Evolutionary conservation across 352 stramenopile genomes (phyloP), one percentile per base, ranked within the genome.

Genomic region (Saprolegnia diclina): DNA sequence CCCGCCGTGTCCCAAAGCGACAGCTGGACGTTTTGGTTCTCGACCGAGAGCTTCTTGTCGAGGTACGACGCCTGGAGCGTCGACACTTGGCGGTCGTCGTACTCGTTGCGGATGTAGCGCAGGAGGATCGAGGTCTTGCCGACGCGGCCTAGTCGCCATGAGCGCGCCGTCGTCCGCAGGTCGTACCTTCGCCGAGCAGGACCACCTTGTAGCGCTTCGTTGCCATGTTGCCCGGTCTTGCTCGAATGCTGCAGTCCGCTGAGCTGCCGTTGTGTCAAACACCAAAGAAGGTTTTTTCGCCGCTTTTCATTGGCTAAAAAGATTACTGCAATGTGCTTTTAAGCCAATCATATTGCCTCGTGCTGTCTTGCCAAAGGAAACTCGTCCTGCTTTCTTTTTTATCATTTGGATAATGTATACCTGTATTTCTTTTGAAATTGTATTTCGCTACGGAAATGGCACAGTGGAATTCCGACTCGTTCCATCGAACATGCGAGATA

Each of bases 61-160:
- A 98, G 73, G 72, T 97, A 98, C 45, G 89, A 97, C 16, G 93
- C 93, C 74, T 98, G 90, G 19, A 97, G 78, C 54, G 94, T 98
- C 63, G 91, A 96, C 35, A 94, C 83, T 74, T 97, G 90, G 14
- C 83, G 77, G 50, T 97, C 94, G 72, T 96, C 80, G 76, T 97
- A 98, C 64, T 96, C 88, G 74, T 93, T 90, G 73, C 95, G 94
- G 72, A 96, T 92, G 74, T 97, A 98, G 42, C 92, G 84, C 65
- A 98, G 73, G 21, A 98, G 74, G 57, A 98, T 98, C 40, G 91
- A 98, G 32, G 93, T 98, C 76, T 98, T 98, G 50, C 93, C 93
- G 52, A 98, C 93, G 52, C 92, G 88, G 42, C 91, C 92, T 96
- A 81, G 59, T 11, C 13, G 37, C 21, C 21, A 6, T 59, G 1